Conservation (phyloP, 495 filamentous ascomycete species). For the Paragyromitra xinjiangensis region DNA sequence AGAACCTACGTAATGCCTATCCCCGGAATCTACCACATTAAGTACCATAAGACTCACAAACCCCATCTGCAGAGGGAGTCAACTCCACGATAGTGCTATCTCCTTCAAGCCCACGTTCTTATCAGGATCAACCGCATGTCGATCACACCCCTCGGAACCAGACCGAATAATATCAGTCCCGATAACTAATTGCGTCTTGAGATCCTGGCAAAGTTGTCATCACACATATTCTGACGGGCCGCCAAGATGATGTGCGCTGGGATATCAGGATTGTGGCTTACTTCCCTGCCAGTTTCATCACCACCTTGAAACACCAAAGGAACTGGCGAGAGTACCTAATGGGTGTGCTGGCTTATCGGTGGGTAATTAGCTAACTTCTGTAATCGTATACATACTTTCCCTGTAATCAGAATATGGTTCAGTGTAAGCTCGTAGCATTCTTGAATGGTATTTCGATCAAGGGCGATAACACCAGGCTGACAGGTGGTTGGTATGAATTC, state of each 20-base stretch:
- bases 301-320: not conserved
- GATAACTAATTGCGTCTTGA: not conserved
- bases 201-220: not conserved
- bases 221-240: not conserved
- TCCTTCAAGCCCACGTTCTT: not conserved
- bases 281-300: not conserved
- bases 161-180: not conserved
- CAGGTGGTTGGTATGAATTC: not conserved
- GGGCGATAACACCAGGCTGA: not conserved
- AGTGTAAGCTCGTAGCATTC: not conserved
- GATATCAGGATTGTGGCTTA: not conserved
- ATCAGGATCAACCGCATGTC: slow-evolving; percentile 1
- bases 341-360: not conserved
- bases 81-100: not conserved
- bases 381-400: not conserved
- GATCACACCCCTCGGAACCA: not conserved
- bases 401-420: not conserved
- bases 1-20: not conserved
- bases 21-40: not conserved
- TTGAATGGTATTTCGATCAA: not conserved
- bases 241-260: not conserved
- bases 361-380: not conserved
- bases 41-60: not conserved
- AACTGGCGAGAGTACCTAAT: not conserved
- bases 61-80: not conserved